Percentiles rank a stretch among this genome's conserved stretches.
Conservation (phyloP, 768 basidiomycete species). For the Lentinula edodes region DNA sequence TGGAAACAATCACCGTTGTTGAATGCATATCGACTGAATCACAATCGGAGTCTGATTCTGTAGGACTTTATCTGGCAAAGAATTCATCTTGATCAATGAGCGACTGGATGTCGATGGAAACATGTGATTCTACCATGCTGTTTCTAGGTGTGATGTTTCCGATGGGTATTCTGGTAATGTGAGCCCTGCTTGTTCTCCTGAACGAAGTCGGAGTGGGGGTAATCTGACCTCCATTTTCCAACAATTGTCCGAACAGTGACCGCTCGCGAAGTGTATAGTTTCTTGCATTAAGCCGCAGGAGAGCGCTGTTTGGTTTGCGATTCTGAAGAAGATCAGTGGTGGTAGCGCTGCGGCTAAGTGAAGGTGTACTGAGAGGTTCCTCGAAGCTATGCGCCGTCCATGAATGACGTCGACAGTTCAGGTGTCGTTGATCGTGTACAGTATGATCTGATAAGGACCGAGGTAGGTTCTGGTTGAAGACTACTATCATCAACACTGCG, state of each 20-base stretch:
- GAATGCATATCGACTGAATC: slow-evolving; percentile 32
- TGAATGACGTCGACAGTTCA: not conserved
- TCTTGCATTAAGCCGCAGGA: not conserved
- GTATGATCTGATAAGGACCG: not conserved
- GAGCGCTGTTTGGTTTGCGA: slow-evolving; percentile 3
- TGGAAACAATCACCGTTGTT: slow-evolving; percentile 55
- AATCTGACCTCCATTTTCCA: slow-evolving; percentile 58
- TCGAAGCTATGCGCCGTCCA: not conserved
- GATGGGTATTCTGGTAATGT: not conserved
- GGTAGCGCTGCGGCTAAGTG: slow-evolving; percentile 15
- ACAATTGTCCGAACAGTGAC: slow-evolving; percentile 65
- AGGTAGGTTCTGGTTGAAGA: not conserved
- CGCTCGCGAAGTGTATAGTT: slow-evolving; percentile 29
- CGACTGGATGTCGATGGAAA: slow-evolving; percentile 10
- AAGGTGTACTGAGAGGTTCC: not conserved
- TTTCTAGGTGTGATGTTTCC: not conserved
- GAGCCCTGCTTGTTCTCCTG: slow-evolving; percentile 4
- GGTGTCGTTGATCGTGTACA: not conserved
- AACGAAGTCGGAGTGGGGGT: slow-evolving; percentile 11
- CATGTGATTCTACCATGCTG: slow-evolving; percentile 12
- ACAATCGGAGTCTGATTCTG: slow-evolving; percentile 13
- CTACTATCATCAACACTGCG: not conserved
- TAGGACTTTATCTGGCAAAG: not conserved
- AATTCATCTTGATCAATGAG: slow-evolving; percentile 8
- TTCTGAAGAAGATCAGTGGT: slow-evolving; percentile 10